Conservation (phyloP, 257 asterid genomes). For the Fraxinus quadrangulata region DNA sequence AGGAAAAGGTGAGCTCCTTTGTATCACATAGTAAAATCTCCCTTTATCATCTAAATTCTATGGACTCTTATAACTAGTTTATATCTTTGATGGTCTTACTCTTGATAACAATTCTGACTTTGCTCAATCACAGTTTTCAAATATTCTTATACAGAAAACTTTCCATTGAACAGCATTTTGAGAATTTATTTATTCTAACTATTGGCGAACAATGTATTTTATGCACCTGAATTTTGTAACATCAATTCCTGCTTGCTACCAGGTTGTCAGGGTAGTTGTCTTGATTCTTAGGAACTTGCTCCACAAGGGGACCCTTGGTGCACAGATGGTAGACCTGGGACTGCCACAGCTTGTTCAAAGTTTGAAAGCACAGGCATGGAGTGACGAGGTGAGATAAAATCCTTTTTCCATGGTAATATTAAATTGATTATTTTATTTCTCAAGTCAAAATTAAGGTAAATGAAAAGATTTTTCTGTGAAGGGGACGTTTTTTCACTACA, state of each 20-base stretch:
- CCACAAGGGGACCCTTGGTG: conserved; percentile 69
- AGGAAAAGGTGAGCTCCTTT: conserved; percentile 68
- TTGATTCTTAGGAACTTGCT: conserved; percentile 82
- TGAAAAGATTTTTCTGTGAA: background rate
- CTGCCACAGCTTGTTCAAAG: conserved; percentile 80
- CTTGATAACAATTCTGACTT: conserved; percentile 8
- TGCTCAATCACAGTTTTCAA: conserved; percentile 21
- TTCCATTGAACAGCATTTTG: conserved; percentile 10
- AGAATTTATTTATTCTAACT: conserved; percentile 27
- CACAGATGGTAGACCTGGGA: conserved; percentile 83
- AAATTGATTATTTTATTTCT: conserved; percentile 14
- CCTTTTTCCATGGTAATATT: conserved; percentile 5
- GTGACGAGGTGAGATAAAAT: conserved; percentile 68
- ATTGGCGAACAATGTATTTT: conserved; percentile 8
- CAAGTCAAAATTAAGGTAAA: conserved; percentile 14
- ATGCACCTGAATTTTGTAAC: background rate
- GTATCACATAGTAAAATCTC: background rate
- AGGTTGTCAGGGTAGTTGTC: conserved; percentile 90
- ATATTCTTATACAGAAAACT: background rate
- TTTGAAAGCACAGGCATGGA: conserved; percentile 94
- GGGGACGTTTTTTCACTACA: background rate
- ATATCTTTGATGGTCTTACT: background rate
- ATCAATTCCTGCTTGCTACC: conserved; percentile 4
- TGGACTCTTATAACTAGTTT: too few relatives aligned
- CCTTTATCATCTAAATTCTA: background rate